Evolutionary conservation across 345 rosid genomes (phyloP), one percentile per base, ranked within the genome.

Genomic region (Gossypium ekmanianum): DNA sequence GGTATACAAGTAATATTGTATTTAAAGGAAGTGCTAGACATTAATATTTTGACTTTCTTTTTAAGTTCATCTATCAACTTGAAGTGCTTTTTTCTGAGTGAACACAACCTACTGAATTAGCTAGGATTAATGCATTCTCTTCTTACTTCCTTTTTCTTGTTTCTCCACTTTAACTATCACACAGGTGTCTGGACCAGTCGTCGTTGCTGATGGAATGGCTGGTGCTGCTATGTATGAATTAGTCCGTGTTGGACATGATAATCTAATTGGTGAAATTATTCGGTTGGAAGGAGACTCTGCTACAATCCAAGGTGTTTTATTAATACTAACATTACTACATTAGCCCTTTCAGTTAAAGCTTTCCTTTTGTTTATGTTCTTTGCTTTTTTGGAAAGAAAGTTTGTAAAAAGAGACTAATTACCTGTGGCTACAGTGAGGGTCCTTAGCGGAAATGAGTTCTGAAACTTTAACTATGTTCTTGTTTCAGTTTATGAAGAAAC

Each of bases 211-310:
- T 85, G 99, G 99, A 79, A 96, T 96, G 99, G 97, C 89, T 22
- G 99, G 99, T 72, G 99, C 99, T 75, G 99, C 99, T 67, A 96
- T 96, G 99, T 93, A 96, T 73, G 99, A 96, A 82, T 84, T 96
- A 57, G 99, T 96, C 72, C 99, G 99, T 77, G 99, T 96, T 34
- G 99, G 99, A 2, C 89, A 96, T 83, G 98, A 96, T 84, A 90
- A 92, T 29, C 81, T 93, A 76, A 96, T 96, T 39, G 99, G 99
- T 74, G 99, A 96, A 83, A 96, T 96, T 76, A 96, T 96, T 65
- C 89, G 99, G 63, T 83, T 96, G 83, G 99, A 96, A 87, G 99
- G 99, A 85, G 88, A 96, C 82, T 96, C 99, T 71, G 99, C 99
- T 2, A 96, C 98, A 13, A 92, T 96, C 77, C 99, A 96, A 93